Percentiles rank a stretch among this genome's conserved stretches.
These are phyloP conservation scores for Pyricularia pennisetigena DNA, from an alignment of 2,329 filamentous ascomycete genomes.

Conservation along the genomic window DNA sequence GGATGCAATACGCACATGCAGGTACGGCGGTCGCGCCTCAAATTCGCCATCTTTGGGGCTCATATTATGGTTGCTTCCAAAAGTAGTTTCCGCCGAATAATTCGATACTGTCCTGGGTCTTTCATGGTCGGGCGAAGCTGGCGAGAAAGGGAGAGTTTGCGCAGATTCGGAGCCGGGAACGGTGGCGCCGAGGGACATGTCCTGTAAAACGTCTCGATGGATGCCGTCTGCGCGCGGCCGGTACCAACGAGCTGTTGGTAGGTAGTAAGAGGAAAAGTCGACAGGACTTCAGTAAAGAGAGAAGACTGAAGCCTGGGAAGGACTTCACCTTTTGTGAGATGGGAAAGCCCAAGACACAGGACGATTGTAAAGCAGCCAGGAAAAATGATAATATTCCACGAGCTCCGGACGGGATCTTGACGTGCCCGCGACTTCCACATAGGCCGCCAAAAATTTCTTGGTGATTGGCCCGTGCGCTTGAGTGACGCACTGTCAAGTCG, in stretches of 20 bases:
- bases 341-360: background rate
- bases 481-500: background rate
- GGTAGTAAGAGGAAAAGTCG: background rate
- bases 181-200: background rate
- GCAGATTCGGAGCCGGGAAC: background rate
- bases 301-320: background rate
- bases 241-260: background rate
- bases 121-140: slow-evolving; percentile 2
- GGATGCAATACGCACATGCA: slow-evolving; percentile 39
- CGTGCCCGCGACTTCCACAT: background rate
- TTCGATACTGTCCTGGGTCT: background rate
- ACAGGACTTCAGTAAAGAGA: background rate
- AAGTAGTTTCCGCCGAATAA: slow-evolving; percentile 11
- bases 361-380: background rate
- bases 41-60: slow-evolving; percentile 32
- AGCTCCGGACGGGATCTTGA: background rate
- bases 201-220: background rate
- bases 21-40: slow-evolving; percentile 50
- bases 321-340: background rate
- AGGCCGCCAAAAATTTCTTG: slow-evolving; percentile 2
- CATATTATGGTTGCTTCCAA: slow-evolving; percentile 21
- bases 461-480: slow-evolving; percentile 1
- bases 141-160: background rate
- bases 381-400: background rate
- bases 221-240: background rate